Conservation (phyloP, 345 rosid species). For the Excoecaria cochinchinensis region DNA sequence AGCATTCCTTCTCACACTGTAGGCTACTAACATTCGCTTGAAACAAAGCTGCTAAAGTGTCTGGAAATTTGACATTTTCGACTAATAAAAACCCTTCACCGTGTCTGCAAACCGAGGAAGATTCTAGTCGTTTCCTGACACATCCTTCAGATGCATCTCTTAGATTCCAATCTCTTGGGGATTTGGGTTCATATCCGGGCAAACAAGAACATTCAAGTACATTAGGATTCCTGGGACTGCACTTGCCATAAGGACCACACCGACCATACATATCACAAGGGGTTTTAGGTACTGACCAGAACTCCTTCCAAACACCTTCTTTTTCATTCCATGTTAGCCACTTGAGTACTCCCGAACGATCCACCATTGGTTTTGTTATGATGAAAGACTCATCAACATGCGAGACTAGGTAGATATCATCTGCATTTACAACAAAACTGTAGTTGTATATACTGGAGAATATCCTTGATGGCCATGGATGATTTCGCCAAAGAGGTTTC, state of each 20-base stretch:
- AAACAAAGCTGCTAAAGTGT: slow-evolving; percentile 8
- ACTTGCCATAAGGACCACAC: slow-evolving; percentile 1
- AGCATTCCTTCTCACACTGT: slow-evolving; percentile 11
- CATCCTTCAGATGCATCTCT: slow-evolving; percentile 7
- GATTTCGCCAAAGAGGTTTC: background rate
- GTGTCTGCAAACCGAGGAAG: background rate
- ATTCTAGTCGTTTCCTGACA: slow-evolving; percentile 1
- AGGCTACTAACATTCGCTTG: background rate
- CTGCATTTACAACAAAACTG: background rate
- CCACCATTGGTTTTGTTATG: background rate
- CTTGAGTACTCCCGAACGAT: slow-evolving; percentile 4
- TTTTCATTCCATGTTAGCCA: background rate
- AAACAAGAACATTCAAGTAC: slow-evolving; percentile 6
- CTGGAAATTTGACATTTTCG: slow-evolving; percentile 1
- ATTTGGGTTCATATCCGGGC: slow-evolving; percentile 5
- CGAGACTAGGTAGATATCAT: background rate
- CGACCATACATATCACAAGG: slow-evolving; percentile 3
- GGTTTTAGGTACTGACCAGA: background rate
- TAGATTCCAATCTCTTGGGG: background rate
- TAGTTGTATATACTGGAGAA: background rate
- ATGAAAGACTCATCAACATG: background rate
- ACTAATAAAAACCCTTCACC: slow-evolving; percentile 19
- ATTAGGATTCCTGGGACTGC: background rate
- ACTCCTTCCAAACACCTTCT: background rate
- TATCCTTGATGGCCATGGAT: slow-evolving; percentile 6